Percentiles rank a stretch among this genome's conserved stretches.
Evolutionary conservation across 1,139 yeast species (phyloP).

Genomic region (Pneumocystis jirovecii): DNA sequence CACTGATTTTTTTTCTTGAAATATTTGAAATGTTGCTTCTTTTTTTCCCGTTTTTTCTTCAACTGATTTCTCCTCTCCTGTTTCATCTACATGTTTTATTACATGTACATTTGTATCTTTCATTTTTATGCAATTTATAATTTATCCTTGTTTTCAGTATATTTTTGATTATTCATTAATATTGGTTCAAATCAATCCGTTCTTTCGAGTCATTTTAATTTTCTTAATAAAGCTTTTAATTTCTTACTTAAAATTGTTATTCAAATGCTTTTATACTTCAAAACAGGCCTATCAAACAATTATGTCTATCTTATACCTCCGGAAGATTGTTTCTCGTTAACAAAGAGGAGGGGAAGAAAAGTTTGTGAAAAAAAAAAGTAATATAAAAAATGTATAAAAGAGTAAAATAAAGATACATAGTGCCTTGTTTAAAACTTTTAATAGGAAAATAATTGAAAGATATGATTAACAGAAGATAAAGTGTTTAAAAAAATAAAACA

Average conservation of each 20-base stretch:
- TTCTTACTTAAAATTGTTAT: not conserved
- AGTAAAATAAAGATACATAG: not conserved
- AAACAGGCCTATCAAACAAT: not conserved
- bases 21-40: not conserved
- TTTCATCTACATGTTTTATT: not conserved
- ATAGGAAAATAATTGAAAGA: not conserved
- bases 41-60: not conserved
- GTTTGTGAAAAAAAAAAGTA: not conserved
- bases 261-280: not conserved
- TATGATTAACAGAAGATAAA: not conserved
- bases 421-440: not conserved
- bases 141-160: not conserved
- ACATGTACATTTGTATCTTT: not conserved
- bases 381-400: not conserved
- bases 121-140: not conserved
- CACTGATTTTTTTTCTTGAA: not conserved
- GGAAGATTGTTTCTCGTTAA: not conserved
- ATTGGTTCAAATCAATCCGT: not conserved
- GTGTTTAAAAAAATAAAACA: not conserved
- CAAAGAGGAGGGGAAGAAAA: not conserved
- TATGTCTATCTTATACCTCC: not conserved
- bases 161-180: not conserved
- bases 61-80: not conserved
- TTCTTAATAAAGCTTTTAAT: not conserved
- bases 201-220: not conserved